Evolutionary conservation across 1,139 yeast genomes (phyloP), one percentile per base, ranked within the genome.

Genomic region (Candida mesenterica): DNA sequence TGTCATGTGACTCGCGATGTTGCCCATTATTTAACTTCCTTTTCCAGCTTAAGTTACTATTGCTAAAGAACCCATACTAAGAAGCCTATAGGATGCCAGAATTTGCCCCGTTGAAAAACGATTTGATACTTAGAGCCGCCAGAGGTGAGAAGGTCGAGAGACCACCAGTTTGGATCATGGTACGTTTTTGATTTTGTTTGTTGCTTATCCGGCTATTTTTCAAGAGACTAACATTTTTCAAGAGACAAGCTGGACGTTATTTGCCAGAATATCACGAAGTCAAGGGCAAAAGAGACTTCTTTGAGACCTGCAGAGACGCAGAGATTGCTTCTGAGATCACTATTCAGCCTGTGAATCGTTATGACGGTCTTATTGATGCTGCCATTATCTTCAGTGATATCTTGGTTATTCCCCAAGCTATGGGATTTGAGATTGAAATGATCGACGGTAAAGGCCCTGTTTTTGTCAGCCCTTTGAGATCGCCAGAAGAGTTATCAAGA

Each of bases 161-260:
- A 58, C 97, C 98, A 1, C 98, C 98, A 17, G 80, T 92, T 42
- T 92, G 98, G 98, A 85, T 92, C 50, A 92, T 92, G 98, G 81
- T 75, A 62, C 42, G 79, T 62, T 12, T 13, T n/a, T 20, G 12
- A 19, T 13, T 20, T 19, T 19, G 22, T 19, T 19, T n/a, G n/a
- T n/a, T n/a, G n/a, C n/a, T n/a, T n/a, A n/a, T n/a, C n/a, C n/a
- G n/a, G n/a, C n/a, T n/a, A n/a, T n/a, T n/a, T 8, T 20, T 10
- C 7, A 7, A 10, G 23, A 7, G 2, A 38, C 45, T 41, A 42
- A 44, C 45, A 18, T 3, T 5, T 3, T 23, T 7, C 39, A 72
- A n/a, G 79, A 76, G 94, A 61, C 94, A 84, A 67, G 94, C 92
- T 3, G 95, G 95, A n/a, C 69, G 95, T 39, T 87, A 86, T 52